Percentiles rank a stretch among this genome's conserved stretches.
Evolutionary conservation across 805 yeast species (phyloP).

Genomic region (Candida hispaniensis): DNA sequence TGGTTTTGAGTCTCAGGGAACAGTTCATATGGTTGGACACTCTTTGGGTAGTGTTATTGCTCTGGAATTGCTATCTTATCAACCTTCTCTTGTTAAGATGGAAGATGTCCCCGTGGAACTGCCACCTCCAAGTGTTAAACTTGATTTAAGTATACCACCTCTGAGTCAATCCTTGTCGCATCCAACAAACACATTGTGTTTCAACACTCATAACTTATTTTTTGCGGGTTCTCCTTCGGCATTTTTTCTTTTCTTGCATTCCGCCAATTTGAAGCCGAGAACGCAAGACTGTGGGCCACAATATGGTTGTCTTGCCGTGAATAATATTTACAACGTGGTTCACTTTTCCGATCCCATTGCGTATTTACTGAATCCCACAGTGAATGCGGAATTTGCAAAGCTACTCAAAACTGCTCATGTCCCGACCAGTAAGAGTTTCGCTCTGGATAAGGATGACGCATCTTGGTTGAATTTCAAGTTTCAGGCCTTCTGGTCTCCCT

Average conservation of each 20-base stretch:
- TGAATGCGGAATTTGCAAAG: conserved; percentile 33
- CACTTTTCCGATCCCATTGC: conserved; percentile 92
- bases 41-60: conserved; percentile 82
- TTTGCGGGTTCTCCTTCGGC: conserved; percentile 84
- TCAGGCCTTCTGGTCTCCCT: conserved; percentile 14
- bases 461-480: conserved; percentile 14
- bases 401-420: conserved; percentile 24
- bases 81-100: conserved; percentile 27
- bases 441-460: conserved; percentile 9
- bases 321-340: conserved; percentile 66
- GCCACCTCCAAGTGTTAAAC: conserved; percentile 17
- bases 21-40: conserved; percentile 81
- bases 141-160: conserved; percentile 9
- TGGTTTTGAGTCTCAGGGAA: conserved; percentile 37
- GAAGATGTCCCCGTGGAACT: conserved; percentile 18
- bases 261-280: conserved; percentile 26
- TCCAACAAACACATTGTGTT: no score
- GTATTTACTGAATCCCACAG: conserved; percentile 75
- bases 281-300: conserved; percentile 15
- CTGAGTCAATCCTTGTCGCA: conserved; percentile 27
- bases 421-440: conserved; percentile 21
- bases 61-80: conserved; percentile 52
- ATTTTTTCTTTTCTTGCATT: conserved; percentile 40
- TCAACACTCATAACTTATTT: conserved; percentile 65
- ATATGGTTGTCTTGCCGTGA: conserved; percentile 49